Percentiles rank a stretch among this genome's conserved stretches.
Conservation (phyloP, 192 early-diverging fungal species). For the Chytriomyces hyalinus region DNA sequence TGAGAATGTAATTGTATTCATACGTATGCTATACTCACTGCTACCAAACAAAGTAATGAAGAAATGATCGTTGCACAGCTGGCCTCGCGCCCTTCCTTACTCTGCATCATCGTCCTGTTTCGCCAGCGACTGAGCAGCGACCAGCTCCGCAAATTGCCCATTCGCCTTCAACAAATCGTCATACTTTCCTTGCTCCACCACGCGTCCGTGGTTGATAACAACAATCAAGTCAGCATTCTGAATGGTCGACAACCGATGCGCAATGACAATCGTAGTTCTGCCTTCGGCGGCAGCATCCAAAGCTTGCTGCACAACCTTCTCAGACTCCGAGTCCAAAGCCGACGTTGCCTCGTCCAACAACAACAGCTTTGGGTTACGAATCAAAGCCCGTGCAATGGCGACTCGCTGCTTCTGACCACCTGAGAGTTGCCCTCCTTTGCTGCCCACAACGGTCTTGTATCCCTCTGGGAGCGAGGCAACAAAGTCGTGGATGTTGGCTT, state of each 20-base stretch:
- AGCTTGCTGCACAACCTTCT: constrained; percentile 80
- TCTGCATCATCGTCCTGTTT: constrained; percentile 3
- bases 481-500: constrained; percentile 77
- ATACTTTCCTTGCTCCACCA: constrained; percentile 75
- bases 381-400: constrained; percentile 68
- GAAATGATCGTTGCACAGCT: no score
- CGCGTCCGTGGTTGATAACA: constrained; percentile 66
- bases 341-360: constrained; percentile 86
- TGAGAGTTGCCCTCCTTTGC: constrained; percentile 53
- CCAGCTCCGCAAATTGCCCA: constrained; percentile 69
- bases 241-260: constrained; percentile 83
- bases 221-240: constrained; percentile 79
- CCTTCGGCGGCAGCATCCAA: constrained; percentile 74
- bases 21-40: no score
- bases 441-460: constrained; percentile 67
- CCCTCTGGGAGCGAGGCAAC: constrained; percentile 61
- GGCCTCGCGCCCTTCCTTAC: no score
- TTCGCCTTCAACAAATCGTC: constrained; percentile 61
- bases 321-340: constrained; percentile 81
- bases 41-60: no score
- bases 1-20: no score
- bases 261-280: constrained; percentile 76
- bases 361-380: constrained; percentile 58
- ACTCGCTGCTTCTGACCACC: constrained; percentile 58
- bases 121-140: constrained; percentile 67